Evolutionary conservation across 208 protist genomes (phyloP).

Genomic region (Trypanosoma vivax): DNA sequence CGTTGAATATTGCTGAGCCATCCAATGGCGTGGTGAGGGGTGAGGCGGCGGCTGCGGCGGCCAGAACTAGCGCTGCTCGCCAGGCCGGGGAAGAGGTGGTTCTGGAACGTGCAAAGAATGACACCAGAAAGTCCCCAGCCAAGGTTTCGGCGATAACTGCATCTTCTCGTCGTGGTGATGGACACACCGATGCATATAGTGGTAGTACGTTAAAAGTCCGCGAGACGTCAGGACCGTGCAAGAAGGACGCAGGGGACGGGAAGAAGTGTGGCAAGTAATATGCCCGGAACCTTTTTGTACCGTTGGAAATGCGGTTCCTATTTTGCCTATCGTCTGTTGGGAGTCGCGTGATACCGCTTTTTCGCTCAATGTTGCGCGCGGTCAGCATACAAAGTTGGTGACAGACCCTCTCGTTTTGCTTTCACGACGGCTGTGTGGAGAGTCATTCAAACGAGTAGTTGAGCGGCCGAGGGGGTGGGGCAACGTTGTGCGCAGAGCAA

Average conservation of each 20-base stretch:
- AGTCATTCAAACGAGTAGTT: no score
- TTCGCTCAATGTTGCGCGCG: no score
- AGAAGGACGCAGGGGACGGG: constrained; percentile 8
- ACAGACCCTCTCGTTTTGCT: no score
- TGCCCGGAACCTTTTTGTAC: background rate
- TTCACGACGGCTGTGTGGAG: no score
- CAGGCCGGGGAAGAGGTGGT: background rate
- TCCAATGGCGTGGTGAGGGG: background rate
- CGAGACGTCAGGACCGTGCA: background rate
- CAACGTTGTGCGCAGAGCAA: no score
- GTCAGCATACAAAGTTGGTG: no score
- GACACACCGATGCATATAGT: background rate
- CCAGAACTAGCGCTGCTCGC: no score
- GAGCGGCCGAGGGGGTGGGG: no score
- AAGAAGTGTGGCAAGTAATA: constrained; percentile 1
- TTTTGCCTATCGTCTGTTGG: no score
- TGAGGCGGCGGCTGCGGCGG: background rate
- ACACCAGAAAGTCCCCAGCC: background rate
- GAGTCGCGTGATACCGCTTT: no score
- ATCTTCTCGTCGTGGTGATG: constrained; percentile 6
- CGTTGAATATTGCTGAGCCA: background rate
- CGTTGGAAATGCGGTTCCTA: no score
- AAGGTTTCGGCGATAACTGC: background rate
- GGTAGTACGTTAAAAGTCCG: background rate
- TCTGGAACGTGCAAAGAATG: background rate